Evolutionary conservation across 768 basidiomycete species (phyloP), one percentile per base, ranked within the genome.

Genomic region (Sporobolomyces roseus): DNA sequence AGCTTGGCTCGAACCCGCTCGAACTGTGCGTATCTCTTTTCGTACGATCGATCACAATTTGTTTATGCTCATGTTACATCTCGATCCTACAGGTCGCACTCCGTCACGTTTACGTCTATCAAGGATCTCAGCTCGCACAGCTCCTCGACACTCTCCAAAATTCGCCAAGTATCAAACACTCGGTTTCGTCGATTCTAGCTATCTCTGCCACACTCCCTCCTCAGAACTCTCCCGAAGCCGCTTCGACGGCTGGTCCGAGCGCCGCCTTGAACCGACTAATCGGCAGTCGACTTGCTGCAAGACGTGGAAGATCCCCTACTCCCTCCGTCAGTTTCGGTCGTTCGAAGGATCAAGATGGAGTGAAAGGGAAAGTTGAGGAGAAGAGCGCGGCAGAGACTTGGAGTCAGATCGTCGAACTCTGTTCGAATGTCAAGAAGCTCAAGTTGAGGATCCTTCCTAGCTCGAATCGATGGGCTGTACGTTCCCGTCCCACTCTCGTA

Each of bases 131-230:
- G 23, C 3, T 36, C 35, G 33, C 33, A 6, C 8, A 36, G 2
- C 35, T 55, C 16, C 54, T 55, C 35, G 6, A 35, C 30, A 36
- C 23, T n/a, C 23, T 55, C 4, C 21, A 23, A 2, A 7, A 13
- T 6, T 55, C 54, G 4, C 35, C 33, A 4, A 36, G 35, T 7
- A 35, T 55, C 35, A 36, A 36, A 9, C 54, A 13, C 21, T 10
- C 21, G 13, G 7, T n/a, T 36, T 21, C 54, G 8, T 36, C 54
- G 35, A 36, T 55, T 33, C 54, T 5, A 25, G 33, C 54, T 4
- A 55, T 55, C n/a, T 55, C 54, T 23, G 54, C 54, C 13, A 36
- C 35, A 21, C 54, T 55, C 32, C 13, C 52, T 33, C 52, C 52
- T 35, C 52, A 30, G 32, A 32, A 32, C 19, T 54, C 52, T 7